phyloP scores from a whole-genome alignment of 2,329 filamentous ascomycete genomes.

The Metarhizium album region DNA sequence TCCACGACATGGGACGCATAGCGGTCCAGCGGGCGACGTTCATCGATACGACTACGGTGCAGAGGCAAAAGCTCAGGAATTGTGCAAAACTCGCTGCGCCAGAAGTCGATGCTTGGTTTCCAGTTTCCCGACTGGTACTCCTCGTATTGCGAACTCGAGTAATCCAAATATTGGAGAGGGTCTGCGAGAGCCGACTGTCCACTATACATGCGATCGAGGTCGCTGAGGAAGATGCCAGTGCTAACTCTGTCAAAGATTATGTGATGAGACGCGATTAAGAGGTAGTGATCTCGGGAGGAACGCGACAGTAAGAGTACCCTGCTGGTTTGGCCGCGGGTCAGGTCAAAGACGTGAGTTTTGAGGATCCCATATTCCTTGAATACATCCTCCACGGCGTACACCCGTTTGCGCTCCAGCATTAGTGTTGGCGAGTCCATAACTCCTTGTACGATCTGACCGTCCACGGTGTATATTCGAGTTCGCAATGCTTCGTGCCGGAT shows the following conservation, averaged over 20 bases:
- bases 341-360: constrained; percentile 21
- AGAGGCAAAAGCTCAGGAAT: constrained; percentile 11
- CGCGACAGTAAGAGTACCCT: constrained; percentile 23
- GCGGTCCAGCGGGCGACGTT: constrained; percentile 5
- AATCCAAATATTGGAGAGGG: neutral
- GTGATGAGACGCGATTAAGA: constrained; percentile 37
- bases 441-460: constrained; percentile 12
- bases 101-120: neutral
- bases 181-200: neutral
- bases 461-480: constrained; percentile 11
- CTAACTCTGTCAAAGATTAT: constrained; percentile 40
- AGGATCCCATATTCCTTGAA: neutral
- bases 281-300: constrained; percentile 22
- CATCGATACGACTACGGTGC: constrained; percentile 5
- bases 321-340: constrained; percentile 24
- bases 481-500: constrained; percentile 13
- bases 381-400: constrained; percentile 17
- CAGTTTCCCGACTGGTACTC: neutral
- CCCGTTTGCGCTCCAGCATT: constrained; percentile 16
- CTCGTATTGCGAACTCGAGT: neutral
- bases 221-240: constrained; percentile 30
- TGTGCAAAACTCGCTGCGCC: constrained; percentile 9
- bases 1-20: neutral
- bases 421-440: constrained; percentile 16
- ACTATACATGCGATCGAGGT: constrained; percentile 24